Conservation (phyloP, 2,329 filamentous ascomycete genomes). For the Hymenoscyphus occultus region DNA sequence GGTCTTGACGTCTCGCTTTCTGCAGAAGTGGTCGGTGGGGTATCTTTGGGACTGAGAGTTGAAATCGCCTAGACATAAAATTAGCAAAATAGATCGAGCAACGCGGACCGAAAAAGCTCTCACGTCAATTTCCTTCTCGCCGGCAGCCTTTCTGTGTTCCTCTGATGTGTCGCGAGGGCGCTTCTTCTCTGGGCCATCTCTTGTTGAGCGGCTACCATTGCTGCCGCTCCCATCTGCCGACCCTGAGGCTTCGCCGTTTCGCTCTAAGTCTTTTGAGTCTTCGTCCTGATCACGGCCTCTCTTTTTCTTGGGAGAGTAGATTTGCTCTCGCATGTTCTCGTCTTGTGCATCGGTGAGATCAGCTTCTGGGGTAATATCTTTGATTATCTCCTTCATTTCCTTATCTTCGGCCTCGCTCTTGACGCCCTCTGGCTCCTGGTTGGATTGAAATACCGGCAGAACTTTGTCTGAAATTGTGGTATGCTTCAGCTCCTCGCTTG, state of each 20-base stretch:
- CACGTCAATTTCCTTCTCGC: conserved; percentile 30
- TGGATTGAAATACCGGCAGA: conserved; percentile 8
- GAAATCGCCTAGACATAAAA: conserved; percentile 16
- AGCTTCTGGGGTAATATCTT: conserved; percentile 32
- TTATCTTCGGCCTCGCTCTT: conserved; percentile 34
- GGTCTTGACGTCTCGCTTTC: conserved; percentile 16
- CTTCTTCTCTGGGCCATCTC: conserved; percentile 64
- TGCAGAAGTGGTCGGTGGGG: conserved; percentile 10
- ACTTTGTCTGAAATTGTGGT: conserved; percentile 57
- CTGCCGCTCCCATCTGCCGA: conserved; percentile 43
- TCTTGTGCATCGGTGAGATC: conserved; percentile 40
- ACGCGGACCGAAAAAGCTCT: conserved; percentile 3
- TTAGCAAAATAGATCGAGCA: conserved; percentile 13
- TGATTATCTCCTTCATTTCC: conserved; percentile 27
- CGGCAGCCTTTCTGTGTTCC: conserved; percentile 29
- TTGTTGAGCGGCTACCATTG: conserved; percentile 33
- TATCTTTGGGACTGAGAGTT: conserved; percentile 10
- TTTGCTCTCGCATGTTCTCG: conserved; percentile 46
- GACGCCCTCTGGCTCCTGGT: conserved; percentile 31
- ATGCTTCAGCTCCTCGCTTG: conserved; percentile 62
- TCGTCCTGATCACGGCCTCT: conserved; percentile 45
- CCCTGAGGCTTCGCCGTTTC: conserved; percentile 38
- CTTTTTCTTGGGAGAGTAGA: conserved; percentile 65
- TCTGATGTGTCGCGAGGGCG: conserved; percentile 51
- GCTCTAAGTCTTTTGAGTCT: conserved; percentile 40